Base-by-base conservation (phyloP, 129 eudicot genomes). In the Flaveria sonorensis region DNA sequence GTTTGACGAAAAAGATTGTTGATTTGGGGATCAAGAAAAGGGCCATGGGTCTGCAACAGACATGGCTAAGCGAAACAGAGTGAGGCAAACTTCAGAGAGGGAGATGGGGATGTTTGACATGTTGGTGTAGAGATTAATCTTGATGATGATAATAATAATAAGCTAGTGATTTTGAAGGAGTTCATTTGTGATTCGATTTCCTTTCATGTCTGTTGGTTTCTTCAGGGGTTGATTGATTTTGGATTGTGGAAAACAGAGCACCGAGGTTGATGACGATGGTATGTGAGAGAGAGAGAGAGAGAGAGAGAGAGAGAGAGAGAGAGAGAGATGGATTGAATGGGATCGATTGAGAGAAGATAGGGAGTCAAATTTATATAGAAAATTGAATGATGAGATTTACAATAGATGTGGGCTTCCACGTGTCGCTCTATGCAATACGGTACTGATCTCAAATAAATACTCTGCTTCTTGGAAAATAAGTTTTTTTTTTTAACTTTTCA, bases 11-110 rank as follows among this genome's bases (percentile, higher is more conserved):
- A 21, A 18, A 19, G 74, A 47, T n/a, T 74, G 57, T 24, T 32
- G 55, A 28, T 64, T 55, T 36, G 40, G 40, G 40, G 40, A 20
- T 81, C 26, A 86, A 16, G 97, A 87, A 77, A 88, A 87, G 46
- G 97, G 97, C 97, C 97, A 91, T n/a, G 92, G 90, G 68, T 91
- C 90, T 47, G 90, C 90, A 53, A 76, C 81, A 76, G 87, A 87
- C 92, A 88, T 91, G 69, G 88, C 74, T 62, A 83, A 74, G 19
- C 88, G 90, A 66, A 88, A 87, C 8, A 88, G 83, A 47, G 86
- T 76, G 68, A 88, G 90, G 48, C 91, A 88, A 40, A 86, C 65
- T 78, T 91, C 88, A 63, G 97, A 85, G 55, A 91, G 90, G 70
- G 92, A 83, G 26, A 83, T 77, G 53, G 97, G 97, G 77, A 80